Percentiles rank a stretch among this genome's conserved stretches.
Evolutionary conservation across 805 yeast genomes (phyloP).

Genomic region (Kodamaea neixiangensis): DNA sequence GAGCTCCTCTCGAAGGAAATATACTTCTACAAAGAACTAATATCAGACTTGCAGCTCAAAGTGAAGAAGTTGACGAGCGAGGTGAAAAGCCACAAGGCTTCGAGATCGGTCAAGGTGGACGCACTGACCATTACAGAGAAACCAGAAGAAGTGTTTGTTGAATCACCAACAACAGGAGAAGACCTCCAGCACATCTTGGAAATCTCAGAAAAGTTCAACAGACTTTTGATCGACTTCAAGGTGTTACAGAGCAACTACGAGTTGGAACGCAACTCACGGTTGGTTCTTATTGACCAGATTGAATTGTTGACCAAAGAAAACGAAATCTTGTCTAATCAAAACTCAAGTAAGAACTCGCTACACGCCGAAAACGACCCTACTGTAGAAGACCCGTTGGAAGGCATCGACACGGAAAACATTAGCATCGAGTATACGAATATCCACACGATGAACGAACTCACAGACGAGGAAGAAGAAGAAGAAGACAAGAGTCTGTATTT

Average conservation of each 20-base stretch:
- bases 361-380: constrained; percentile 5
- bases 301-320: constrained; percentile 47
- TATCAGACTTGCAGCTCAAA: constrained; percentile 33
- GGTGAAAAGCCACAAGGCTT: constrained; percentile 8
- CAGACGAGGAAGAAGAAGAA: constrained; percentile 15
- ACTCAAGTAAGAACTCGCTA: constrained; percentile 10
- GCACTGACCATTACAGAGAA: constrained; percentile 5
- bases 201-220: constrained; percentile 29
- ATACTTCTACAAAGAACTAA: constrained; percentile 31
- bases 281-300: constrained; percentile 54
- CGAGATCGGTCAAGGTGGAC: not conserved
- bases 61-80: constrained; percentile 23
- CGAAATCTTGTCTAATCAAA: constrained; percentile 16
- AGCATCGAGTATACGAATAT: constrained; percentile 9
- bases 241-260: constrained; percentile 52
- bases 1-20: constrained; percentile 34
- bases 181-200: constrained; percentile 15
- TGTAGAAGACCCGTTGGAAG: constrained; percentile 14
- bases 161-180: constrained; percentile 1
- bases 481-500: not conserved
- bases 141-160: not conserved
- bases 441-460: constrained; percentile 27
- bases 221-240: constrained; percentile 35
- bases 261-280: constrained; percentile 53
- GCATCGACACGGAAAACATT: constrained; percentile 15